Base-by-base conservation (phyloP, 1,284 basidiomycete species). In the Tylopilus sp. region DNA sequence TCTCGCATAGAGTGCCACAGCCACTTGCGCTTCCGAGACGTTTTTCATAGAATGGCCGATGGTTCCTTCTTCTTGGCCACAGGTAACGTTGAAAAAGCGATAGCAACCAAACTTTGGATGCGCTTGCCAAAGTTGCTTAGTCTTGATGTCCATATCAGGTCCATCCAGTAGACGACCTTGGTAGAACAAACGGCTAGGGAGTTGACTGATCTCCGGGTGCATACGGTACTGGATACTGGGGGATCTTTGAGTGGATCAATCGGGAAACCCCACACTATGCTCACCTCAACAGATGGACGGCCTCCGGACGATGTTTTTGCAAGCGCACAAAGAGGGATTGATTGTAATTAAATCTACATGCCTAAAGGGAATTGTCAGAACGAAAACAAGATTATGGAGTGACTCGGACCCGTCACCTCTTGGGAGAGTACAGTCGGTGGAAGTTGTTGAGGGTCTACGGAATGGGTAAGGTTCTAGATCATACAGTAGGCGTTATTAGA, bases 171-270 rank as follows among this genome's bases (percentile, higher is more conserved):
- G 75, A 41, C 81, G 78, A 5, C 84, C 82, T 45, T 86, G 72
- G 67, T 99, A 99, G 71, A 99, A 99, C 1, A 95, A 71, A 45
- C 77, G 78, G 54, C 94, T 97, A 0, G 97, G 97, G 26, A 99
- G 79, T 42, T 75, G 74, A 56, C 92, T 96, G 65, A 99, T 99
- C 51, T 90, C 84, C 1, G 97, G 96, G 67, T 99, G 95, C 97
- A 99, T 99, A 64, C 97, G 96, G 66, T 99, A 99, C 71, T 99
- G 97, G 41, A 99, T 99, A 58, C 91, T 94, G 53, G 48, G 16
- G 43, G 33, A 54, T 38, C 44, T 39, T 53, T 58, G 16, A 59
- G 25, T 16, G 9, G n/a, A 37, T 44, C 18, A 3, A 25, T 30
- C 29, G 12, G 25, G 39, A 41, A 21, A 6, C 10, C 18, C 21